Base-by-base conservation (phyloP, 192 early-diverging fungal species). In the Coemansia sp. region DNA sequence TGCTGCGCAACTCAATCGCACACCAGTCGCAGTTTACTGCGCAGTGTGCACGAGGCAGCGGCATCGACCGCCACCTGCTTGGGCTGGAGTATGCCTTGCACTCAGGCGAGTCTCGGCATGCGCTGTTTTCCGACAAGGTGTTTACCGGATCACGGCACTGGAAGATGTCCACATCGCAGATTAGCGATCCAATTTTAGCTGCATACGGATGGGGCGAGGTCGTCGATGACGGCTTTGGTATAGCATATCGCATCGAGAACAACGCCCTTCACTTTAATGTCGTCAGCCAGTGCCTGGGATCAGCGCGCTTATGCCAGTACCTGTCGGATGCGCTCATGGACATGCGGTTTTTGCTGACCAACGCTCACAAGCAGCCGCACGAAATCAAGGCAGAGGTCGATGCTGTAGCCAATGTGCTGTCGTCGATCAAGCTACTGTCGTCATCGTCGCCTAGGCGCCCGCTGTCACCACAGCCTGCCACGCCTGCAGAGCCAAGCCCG, bases 21-120 rank as follows among this genome's bases (percentile, higher is more conserved):
- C 40, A 59, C 48, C 81, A 81, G 58, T 59, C 78, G 9, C 62
- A 68, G 33, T 85, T 83, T 61, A 80, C 85, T n/a, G 69, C 61
- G 14, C 65, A 70, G 58, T 84, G 86, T 26, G 60, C 79, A 18
- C 68, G 84, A 38, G 88, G 86, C 16, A 50, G 47, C 42, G 88
- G 88, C 16, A 80, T 84, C 14, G 88, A 90, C 68, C 76, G 88
- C 11, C 87, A 90, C 52, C 56, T 90, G 49, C 79, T 90, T 4
- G 88, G 88, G 16, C 78, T 90, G 13, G 63, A 81, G 53, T 62
- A 77, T 37, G 59, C 70, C 45, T 62, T 87, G 50, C 68, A 75
- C 33, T 45, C 56, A 0, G 52, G 52, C 61, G 81, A 82, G 62
- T 16, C 61, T 0, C 41, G 37, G 26, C 81, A 75, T 7, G 75